Base-by-base conservation (phyloP, 257 asterid species). In the Galeopsis tetrahit region DNA sequence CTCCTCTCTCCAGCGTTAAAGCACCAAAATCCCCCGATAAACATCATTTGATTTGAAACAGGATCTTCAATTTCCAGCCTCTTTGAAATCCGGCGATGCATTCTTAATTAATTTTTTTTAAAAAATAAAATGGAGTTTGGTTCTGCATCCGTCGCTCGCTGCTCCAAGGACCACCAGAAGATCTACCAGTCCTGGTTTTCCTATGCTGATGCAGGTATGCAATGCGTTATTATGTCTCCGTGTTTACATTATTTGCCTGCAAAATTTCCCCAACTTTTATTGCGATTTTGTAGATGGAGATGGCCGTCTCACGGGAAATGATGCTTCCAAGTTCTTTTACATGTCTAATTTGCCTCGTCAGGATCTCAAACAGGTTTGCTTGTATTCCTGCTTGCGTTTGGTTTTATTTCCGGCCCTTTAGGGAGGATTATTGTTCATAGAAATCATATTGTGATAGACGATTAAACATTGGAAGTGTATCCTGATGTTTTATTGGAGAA, bases 141-240 rank as follows among this genome's bases (percentile, higher is more conserved):
- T 76, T 77, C 87, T n/a, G 85, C 84, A 44, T 83, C 91, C 65
- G 79, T 88, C 40, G 83, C 81, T 76, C 87, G 89, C 34, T 91
- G 95, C 74, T 89, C 97, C 2, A 84, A 82, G 58, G 86, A 87
- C 46, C 88, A 91, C 52, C 85, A 85, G 77, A 80, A 87, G 82
- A 89, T 87, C 75, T 91, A 91, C 74, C 95, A 83, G 53, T 78
- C 78, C 0, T 91, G 97, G 97, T 91, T 91, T 66, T 68, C 76
- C 31, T 78, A 76, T 17, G 94, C 86, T 48, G 97, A 91, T 91
- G 83, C 92, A 58, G 97, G 97, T 86, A n/a, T 35, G 15, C 21
- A 3, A 49, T 15, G 7, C 3, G 13, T 10, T 46, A 9, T 10
- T 46, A 9, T 42, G 10, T 32, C 4, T 40, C 38, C 39, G 38